Base-by-base conservation (phyloP, 2,329 filamentous ascomycete genomes). In the Thelonectria olida region DNA sequence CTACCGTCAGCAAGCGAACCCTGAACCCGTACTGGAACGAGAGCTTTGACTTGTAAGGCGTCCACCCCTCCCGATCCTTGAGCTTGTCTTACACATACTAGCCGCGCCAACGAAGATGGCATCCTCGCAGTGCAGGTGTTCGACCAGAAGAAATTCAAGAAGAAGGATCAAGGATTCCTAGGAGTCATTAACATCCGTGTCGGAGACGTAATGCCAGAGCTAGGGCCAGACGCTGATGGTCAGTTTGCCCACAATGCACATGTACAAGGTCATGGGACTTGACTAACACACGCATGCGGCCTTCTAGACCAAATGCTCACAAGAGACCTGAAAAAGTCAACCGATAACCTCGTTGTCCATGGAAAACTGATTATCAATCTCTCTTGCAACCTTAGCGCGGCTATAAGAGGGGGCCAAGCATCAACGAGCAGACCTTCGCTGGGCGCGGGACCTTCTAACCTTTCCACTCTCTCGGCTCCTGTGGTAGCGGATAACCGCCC, bases 1-100 rank as follows among this genome's bases (percentile, higher is more conserved):
- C 96, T 10, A 90, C 90, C 36, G 96, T 98, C 70, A 97, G 96
- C 78, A 98, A 97, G 81, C 92, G 96, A 81, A 98, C 96, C 10
- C 83, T 99, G 79, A 98, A 97, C 79, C 96, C 96, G n/a, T 99
- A 99, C 79, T 99, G 96, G 96, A 99, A 99, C 79, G 96, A 99
- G 83, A 93, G 89, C 75, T 99, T 99, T 82, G 96, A 99, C 79
- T 91, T 99, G 96, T 98, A 88, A 88, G 73, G 90, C 75, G 63
- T 36, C 62, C 45, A 62, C 60, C 66, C 49, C 38, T 62, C 64
- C 48, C 44, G 47, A 39, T 52, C 53, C 45, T 28, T 50, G 51
- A 58, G 49, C 50, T 44, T 44, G 47, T 57, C 68, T 68, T 54
- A 64, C 58, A 54, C 34, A 10, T 31, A 71, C 60, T 76, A 98